A percentile compares a stretch with the other conserved stretches of the same genome.
Conservation (phyloP, 805 yeast species). For the Teunomyces lycoperdinae region DNA sequence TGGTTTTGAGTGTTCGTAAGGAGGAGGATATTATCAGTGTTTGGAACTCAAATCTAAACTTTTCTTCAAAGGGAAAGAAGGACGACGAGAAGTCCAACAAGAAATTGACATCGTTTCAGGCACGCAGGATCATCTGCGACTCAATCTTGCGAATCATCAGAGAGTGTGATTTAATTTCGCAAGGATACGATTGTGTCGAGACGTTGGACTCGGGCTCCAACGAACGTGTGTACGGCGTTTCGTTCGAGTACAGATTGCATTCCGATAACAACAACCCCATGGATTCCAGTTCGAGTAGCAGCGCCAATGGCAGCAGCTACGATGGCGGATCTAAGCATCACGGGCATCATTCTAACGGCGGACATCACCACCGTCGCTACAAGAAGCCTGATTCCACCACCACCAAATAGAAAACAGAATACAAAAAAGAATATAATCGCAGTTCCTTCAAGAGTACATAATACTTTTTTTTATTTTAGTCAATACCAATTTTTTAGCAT, state of each 20-base stretch:
- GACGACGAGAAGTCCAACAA: conserved; percentile 21
- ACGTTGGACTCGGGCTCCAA: conserved; percentile 33
- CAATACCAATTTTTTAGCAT: no score
- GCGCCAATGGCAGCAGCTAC: conserved; percentile 6
- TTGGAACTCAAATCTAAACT: conserved; percentile 56
- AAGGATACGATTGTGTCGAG: conserved; percentile 32
- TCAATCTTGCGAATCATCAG: conserved; percentile 44
- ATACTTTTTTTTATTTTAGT: not conserved
- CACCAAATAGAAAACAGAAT: not conserved
- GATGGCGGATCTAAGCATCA: conserved; percentile 1
- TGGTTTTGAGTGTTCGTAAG: conserved; percentile 55
- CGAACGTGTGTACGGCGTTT: conserved; percentile 44
- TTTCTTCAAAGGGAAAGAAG: conserved; percentile 21
- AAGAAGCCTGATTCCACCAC: not conserved
- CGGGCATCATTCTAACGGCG: conserved; percentile 3
- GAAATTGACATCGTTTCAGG: conserved; percentile 42
- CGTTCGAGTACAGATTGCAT: conserved; percentile 47
- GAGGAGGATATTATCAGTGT: conserved; percentile 59
- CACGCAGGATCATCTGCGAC: conserved; percentile 46
- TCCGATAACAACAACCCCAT: conserved; percentile 28
- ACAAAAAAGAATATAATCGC: not conserved
- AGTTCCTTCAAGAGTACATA: not conserved
- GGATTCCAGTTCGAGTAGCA: not conserved
- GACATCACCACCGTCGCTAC: conserved; percentile 5
- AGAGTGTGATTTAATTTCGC: conserved; percentile 45